These are phyloP conservation scores for Cladosporium velox DNA, from an alignment of 2,329 filamentous ascomycete genomes.

Conservation along the genomic window DNA sequence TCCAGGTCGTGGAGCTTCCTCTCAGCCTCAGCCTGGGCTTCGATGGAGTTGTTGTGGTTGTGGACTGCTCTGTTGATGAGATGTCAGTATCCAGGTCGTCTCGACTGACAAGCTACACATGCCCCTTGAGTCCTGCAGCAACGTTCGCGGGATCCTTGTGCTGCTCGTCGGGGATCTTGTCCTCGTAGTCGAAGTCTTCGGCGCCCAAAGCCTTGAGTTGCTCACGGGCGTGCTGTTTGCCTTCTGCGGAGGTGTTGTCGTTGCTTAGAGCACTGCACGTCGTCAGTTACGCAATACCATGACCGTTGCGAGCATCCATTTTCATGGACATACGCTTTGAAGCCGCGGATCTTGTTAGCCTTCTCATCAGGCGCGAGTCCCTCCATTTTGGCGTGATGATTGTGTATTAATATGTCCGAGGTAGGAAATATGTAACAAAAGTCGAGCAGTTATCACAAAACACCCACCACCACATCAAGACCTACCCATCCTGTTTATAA, in stretches of 20 bases:
- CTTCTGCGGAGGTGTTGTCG: conserved; percentile 10
- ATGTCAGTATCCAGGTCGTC: background rate
- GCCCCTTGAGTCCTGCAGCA: conserved; percentile 13
- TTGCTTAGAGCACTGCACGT: conserved; percentile 5
- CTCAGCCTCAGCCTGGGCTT: conserved; percentile 9
- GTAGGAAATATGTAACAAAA: background rate
- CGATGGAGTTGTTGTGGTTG: conserved; percentile 15
- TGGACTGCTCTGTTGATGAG: background rate
- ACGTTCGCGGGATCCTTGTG: conserved; percentile 12
- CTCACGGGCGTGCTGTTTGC: conserved; percentile 14
- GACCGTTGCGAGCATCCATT: background rate
- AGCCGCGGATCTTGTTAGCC: conserved; percentile 17
- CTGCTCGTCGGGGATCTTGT: conserved; percentile 10
- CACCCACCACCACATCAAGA: background rate
- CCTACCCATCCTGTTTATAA: background rate
- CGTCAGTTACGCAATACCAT: background rate
- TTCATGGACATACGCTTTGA: conserved; percentile 3
- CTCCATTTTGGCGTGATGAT: background rate
- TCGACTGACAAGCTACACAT: background rate
- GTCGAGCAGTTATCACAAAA: background rate
- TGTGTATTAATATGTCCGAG: background rate
- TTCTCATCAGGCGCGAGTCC: conserved; percentile 11
- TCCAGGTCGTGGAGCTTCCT: conserved; percentile 13
- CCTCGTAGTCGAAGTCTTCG: conserved; percentile 11
- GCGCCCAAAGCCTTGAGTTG: conserved; percentile 16